Base-by-base conservation (phyloP, 2,329 filamentous ascomycete species). In the Raffaelea ambrosiae region DNA sequence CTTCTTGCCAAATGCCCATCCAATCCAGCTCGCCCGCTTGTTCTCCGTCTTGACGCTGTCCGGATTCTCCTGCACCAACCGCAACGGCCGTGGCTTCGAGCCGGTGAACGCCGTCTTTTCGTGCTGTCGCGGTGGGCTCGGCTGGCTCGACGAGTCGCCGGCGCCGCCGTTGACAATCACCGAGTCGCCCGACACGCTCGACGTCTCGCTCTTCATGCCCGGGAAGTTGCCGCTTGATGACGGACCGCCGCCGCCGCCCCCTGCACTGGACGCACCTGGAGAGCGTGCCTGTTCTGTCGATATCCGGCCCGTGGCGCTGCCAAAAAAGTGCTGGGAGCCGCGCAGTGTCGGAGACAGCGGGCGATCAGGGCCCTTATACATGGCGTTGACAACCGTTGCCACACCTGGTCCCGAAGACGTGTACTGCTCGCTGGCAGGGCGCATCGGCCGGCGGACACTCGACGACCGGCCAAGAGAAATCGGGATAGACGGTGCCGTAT, bases 21-120 rank as follows among this genome's bases (percentile, higher is more conserved):
- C 78, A 49, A 83, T 74, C 81, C 81, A 84, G 62, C 79, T 84
- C 19, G 72, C 69, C 43, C 81, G 69, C 68, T 83, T 84, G 58
- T 74, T 76, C 29, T 60, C 63, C 46, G 70, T 64, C 19, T 63
- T 62, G 57, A 73, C 71, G 3, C 61, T 61, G 44, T 78, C 76
- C 20, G 67, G 63, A 55, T 84, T 84, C 67, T 95, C 88, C 66
- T 93, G 86, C 42, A 97, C 89, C 26, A 98, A 74, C 16, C 91
- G 77, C 54, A 98, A 70, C 7, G 91, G 91, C 33, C 90, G 78
- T 50, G 94, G 82, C 66, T 93, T 93, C 59, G 83, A 84, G 40
- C 80, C 80, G 4, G 77, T 77, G 48, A 78, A 67, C 35, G 73
- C 78, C 50, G 70, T 69, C 63, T 79, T 77, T 58, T 81, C 74